phyloP scores from a whole-genome alignment of 805 yeast genomes.

The Torulaspora maleeae region DNA sequence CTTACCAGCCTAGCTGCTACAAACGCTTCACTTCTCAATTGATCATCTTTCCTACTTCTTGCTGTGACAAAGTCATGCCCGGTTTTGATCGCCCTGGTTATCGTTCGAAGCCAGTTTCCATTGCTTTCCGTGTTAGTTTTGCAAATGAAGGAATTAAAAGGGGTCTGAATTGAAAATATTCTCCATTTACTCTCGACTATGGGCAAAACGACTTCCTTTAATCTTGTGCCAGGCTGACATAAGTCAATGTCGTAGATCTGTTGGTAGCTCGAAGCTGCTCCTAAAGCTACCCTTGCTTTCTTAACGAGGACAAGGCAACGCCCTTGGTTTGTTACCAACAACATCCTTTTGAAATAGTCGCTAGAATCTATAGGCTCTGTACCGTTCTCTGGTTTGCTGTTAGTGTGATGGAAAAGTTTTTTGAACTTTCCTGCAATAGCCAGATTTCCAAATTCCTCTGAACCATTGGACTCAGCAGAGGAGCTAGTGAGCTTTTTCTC shows the following conservation, averaged over 20 bases:
- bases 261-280: slow-evolving; percentile 38
- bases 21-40: slow-evolving; percentile 14
- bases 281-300: slow-evolving; percentile 35
- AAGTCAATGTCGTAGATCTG: slow-evolving; percentile 52
- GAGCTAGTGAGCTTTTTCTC: not conserved
- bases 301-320: slow-evolving; percentile 51
- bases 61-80: slow-evolving; percentile 46
- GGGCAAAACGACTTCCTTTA: slow-evolving; percentile 52
- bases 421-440: slow-evolving; percentile 27
- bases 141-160: slow-evolving; percentile 50
- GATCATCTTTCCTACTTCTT: slow-evolving; percentile 12
- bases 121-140: slow-evolving; percentile 51
- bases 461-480: not conserved
- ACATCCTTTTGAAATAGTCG: slow-evolving; percentile 44
- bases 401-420: slow-evolving; percentile 27
- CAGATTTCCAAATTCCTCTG: slow-evolving; percentile 12
- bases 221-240: slow-evolving; percentile 46
- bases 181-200: slow-evolving; percentile 37
- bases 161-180: slow-evolving; percentile 53
- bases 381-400: slow-evolving; percentile 12
- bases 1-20: slow-evolving; percentile 22
- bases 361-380: slow-evolving; percentile 28
- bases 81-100: slow-evolving; percentile 46
- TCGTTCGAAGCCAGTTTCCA: slow-evolving; percentile 52
- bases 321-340: slow-evolving; percentile 59